Conservation (phyloP, 2,329 filamentous ascomycete genomes). For the Trichophyton verrucosum region DNA sequence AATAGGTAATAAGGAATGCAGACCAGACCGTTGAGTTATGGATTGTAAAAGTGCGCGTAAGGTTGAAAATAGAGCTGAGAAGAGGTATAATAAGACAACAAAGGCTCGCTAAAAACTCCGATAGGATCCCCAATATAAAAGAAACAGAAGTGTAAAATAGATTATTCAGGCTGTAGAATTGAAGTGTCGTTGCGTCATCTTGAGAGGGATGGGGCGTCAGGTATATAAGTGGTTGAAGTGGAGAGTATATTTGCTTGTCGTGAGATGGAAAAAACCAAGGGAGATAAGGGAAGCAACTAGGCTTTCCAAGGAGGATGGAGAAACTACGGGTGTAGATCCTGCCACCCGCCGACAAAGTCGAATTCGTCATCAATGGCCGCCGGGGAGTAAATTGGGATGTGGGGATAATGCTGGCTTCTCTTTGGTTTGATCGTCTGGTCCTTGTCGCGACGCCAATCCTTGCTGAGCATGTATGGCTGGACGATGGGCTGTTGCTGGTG, state of each 20-base stretch:
- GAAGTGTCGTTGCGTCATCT: conserved; percentile 3
- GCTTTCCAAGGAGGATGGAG: conserved; percentile 12
- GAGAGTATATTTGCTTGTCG: background rate
- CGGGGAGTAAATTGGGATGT: conserved; percentile 37
- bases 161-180: conserved; percentile 8
- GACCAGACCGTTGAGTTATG: conserved; percentile 1
- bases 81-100: background rate
- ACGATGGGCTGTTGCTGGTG: conserved; percentile 20
- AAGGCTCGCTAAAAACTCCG: conserved; percentile 4
- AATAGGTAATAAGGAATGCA: conserved; percentile 1
- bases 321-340: conserved; percentile 53
- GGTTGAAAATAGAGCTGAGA: background rate
- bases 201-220: conserved; percentile 5
- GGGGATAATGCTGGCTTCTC: conserved; percentile 15
- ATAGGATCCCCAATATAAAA: conserved; percentile 3
- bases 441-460: conserved; percentile 36
- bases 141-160: background rate
- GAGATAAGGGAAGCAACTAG: conserved; percentile 12
- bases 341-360: conserved; percentile 93
- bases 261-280: conserved; percentile 9
- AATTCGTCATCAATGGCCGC: conserved; percentile 42
- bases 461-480: conserved; percentile 30
- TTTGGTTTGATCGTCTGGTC: conserved; percentile 21
- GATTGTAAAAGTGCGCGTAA: background rate
- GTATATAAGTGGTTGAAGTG: background rate